phyloP scores from a whole-genome alignment of 495 filamentous ascomycete genomes.

The Cercophora samala region DNA sequence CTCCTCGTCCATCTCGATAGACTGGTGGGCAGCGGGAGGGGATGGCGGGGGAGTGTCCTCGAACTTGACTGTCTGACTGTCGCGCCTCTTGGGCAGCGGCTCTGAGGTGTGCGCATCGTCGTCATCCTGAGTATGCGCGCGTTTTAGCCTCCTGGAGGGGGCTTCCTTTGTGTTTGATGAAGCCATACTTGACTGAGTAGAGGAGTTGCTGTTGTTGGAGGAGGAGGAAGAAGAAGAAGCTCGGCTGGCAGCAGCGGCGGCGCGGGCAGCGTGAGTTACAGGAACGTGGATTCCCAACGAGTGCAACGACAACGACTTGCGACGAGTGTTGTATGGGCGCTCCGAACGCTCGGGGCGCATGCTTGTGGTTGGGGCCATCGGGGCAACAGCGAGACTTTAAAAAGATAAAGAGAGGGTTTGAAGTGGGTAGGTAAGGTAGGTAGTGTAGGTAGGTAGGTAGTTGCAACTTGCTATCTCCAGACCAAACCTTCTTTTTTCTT shows the following conservation, averaged over 20 bases:
- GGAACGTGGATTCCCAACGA: slow-evolving; percentile 92
- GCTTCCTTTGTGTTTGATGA: slow-evolving; percentile 55
- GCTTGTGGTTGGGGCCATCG: slow-evolving; percentile 10
- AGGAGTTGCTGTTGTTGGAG: slow-evolving; percentile 44
- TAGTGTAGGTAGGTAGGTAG: no score
- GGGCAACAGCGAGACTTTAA: slow-evolving; percentile 2
- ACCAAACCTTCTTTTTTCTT: slow-evolving; percentile 11
- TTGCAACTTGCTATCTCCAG: background rate
- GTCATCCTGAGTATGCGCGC: slow-evolving; percentile 63
- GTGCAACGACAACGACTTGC: slow-evolving; percentile 92
- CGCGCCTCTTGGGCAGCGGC: slow-evolving; percentile 43
- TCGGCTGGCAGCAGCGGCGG: slow-evolving; percentile 30
- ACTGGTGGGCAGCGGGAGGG: slow-evolving; percentile 44
- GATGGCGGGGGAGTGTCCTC: slow-evolving; percentile 80
- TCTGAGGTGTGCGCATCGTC: slow-evolving; percentile 49
- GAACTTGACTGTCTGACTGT: slow-evolving; percentile 56
- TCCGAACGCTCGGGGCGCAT: slow-evolving; percentile 46
- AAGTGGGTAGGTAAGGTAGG: background rate
- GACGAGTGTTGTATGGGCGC: slow-evolving; percentile 90
- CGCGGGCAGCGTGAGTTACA: slow-evolving; percentile 62
- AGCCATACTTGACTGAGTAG: slow-evolving; percentile 47
- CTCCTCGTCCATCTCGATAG: slow-evolving; percentile 43
- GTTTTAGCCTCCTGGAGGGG: slow-evolving; percentile 80
- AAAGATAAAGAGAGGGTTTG: slow-evolving; percentile 10
- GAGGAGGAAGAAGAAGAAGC: slow-evolving; percentile 27